Evolutionary conservation across 495 filamentous ascomycete genomes (phyloP).

Genomic region (Chaetomidium leptoderma): DNA sequence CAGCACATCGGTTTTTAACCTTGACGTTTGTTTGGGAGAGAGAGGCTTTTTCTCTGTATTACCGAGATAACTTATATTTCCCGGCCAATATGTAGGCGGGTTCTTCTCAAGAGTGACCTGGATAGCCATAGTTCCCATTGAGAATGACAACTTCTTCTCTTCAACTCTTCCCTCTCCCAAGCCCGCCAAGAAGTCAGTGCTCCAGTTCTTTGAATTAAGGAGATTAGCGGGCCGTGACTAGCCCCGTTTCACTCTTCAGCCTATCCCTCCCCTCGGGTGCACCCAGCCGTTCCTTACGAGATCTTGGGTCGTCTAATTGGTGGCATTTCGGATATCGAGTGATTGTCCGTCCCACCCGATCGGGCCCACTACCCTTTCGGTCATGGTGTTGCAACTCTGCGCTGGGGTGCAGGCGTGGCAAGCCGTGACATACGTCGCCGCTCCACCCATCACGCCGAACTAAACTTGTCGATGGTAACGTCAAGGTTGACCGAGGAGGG

Average conservation of each 20-base stretch:
- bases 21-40: no score
- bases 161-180: no score
- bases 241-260: neutral
- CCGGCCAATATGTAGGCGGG: no score
- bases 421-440: no score
- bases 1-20: no score
- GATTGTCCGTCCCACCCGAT: slow-evolving; percentile 7
- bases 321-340: slow-evolving; percentile 1
- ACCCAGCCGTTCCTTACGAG: neutral
- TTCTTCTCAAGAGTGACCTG: no score
- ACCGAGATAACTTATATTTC: no score
- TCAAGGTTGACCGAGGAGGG: neutral
- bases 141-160: no score
- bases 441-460: neutral
- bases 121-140: no score
- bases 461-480: slow-evolving; percentile 1
- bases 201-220: no score
- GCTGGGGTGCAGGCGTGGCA: slow-evolving; percentile 8
- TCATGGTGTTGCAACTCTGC: slow-evolving; percentile 7
- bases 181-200: neutral
- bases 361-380: neutral
- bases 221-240: neutral
- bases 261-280: neutral
- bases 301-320: slow-evolving; percentile 1
- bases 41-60: no score